A percentile compares a stretch with the other conserved stretches of the same genome.
Evolutionary conservation across 345 rosid species (phyloP).

Genomic region (Limnanthes douglasii): DNA sequence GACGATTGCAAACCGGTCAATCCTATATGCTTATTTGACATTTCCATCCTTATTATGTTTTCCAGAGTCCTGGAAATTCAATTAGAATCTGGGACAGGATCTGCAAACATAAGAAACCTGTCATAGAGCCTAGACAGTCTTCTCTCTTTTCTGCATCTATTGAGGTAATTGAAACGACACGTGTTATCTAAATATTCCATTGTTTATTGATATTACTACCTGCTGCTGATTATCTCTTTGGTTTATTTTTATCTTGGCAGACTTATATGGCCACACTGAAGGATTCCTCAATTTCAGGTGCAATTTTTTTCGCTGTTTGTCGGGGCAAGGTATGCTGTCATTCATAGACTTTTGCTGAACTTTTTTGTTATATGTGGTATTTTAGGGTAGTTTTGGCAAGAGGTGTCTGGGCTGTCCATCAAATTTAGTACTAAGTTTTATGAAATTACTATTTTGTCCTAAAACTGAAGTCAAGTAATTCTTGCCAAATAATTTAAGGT

Average conservation of each 20-base stretch:
- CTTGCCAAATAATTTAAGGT: no score
- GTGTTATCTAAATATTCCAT: constrained; percentile 5
- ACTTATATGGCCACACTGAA: constrained; percentile 74
- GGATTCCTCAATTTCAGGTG: constrained; percentile 64
- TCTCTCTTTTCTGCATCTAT: constrained; percentile 61
- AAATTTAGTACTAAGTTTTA: no score
- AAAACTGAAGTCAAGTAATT: no score
- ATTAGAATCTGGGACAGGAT: constrained; percentile 92
- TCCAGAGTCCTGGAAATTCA: constrained; percentile 41
- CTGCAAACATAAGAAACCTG: constrained; percentile 80
- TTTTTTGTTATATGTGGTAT: no score
- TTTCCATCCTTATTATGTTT: no score
- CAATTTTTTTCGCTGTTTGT: constrained; percentile 91
- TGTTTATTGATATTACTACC: constrained; percentile 1
- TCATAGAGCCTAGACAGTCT: constrained; percentile 88
- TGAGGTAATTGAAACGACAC: constrained; percentile 30
- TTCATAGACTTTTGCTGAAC: constrained; percentile 1
- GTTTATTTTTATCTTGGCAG: constrained; percentile 20
- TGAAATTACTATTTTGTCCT: no score
- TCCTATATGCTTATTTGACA: constrained; percentile 1
- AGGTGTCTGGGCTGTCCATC: no score
- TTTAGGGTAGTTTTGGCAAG: no score
- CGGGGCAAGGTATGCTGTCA: constrained; percentile 77
- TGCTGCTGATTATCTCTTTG: constrained; percentile 5
- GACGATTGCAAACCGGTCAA: no score